phyloP scores from a whole-genome alignment of 164 flowering plant species.

The Protea cynaroides region DNA sequence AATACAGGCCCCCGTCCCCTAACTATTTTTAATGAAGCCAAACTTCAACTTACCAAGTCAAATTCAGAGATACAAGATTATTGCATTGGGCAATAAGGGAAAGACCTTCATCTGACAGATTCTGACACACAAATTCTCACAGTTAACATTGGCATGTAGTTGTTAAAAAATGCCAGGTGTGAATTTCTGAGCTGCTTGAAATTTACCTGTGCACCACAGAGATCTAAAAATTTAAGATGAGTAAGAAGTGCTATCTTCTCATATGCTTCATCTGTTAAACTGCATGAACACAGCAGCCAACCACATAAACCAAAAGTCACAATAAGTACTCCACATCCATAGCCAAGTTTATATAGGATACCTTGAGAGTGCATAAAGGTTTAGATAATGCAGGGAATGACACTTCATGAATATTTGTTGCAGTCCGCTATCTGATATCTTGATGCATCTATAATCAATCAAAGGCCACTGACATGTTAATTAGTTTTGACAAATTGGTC shows the following conservation, averaged over 20 bases:
- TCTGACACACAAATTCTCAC: conserved; percentile 34
- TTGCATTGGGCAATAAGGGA: conserved; percentile 68
- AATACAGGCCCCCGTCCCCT: background rate
- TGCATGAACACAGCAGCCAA: conserved; percentile 26
- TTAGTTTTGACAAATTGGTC: background rate
- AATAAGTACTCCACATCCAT: background rate
- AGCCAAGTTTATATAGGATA: conserved; percentile 9
- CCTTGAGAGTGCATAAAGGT: conserved; percentile 87
- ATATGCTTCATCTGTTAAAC: conserved; percentile 74
- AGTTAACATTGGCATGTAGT: conserved; percentile 1
- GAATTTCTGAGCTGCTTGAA: background rate
- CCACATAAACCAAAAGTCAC: background rate
- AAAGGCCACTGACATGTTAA: background rate
- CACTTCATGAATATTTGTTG: conserved; percentile 54
- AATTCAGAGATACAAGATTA: conserved; percentile 57
- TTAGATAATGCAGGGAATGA: conserved; percentile 50
- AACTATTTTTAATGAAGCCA: background rate
- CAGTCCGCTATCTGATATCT: conserved; percentile 75
- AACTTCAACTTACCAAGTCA: conserved; percentile 64
- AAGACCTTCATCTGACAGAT: conserved; percentile 81
- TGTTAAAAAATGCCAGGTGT: background rate
- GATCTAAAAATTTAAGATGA: conserved; percentile 61
- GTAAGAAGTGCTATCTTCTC: conserved; percentile 48
- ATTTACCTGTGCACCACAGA: conserved; percentile 93
- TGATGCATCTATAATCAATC: conserved; percentile 54